A percentile compares a stretch with the other conserved stretches of the same genome.
phyloP scores from a whole-genome alignment of 108 stramenopile species.

The Cyclostephanos tholiformis region DNA sequence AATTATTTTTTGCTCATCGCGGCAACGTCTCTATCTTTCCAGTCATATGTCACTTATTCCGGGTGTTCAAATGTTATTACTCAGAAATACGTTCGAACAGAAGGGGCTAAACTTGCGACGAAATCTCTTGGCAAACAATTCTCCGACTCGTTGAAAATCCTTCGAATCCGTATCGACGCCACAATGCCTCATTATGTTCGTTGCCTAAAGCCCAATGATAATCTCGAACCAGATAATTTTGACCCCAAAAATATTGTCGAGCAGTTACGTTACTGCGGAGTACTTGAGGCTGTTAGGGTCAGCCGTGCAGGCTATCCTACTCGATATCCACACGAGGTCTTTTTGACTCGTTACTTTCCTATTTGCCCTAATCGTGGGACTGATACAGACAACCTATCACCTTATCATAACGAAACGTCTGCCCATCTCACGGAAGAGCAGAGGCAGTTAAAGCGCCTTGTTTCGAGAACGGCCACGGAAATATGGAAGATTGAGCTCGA shows the following conservation, averaged over 20 bases:
- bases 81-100: slow-evolving; percentile 53
- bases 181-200: slow-evolving; percentile 98
- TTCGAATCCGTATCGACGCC: slow-evolving; percentile 88
- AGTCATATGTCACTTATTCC: neutral
- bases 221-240: slow-evolving; percentile 76
- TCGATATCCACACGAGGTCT: slow-evolving; percentile 76
- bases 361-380: slow-evolving; percentile 38
- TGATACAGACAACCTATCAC: slow-evolving; percentile 46
- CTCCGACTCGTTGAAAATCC: slow-evolving; percentile 84
- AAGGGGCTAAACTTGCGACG: slow-evolving; percentile 47
- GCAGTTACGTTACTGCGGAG: slow-evolving; percentile 89
- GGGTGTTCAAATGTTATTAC: neutral
- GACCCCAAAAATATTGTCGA: slow-evolving; percentile 84
- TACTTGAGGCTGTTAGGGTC: slow-evolving; percentile 91
- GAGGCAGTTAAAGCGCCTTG: slow-evolving; percentile 48
- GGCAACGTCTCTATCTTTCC: neutral
- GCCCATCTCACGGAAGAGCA: slow-evolving; percentile 48
- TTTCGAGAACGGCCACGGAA: slow-evolving; percentile 49
- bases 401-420: slow-evolving; percentile 45
- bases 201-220: slow-evolving; percentile 93
- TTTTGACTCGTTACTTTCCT: slow-evolving; percentile 47
- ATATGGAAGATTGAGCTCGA: slow-evolving; percentile 43
- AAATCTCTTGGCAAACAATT: slow-evolving; percentile 88
- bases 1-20: neutral
- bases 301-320: slow-evolving; percentile 90